Base-by-base conservation (phyloP, 2,329 filamentous ascomycete genomes). In the Rosellinia necatrix region DNA sequence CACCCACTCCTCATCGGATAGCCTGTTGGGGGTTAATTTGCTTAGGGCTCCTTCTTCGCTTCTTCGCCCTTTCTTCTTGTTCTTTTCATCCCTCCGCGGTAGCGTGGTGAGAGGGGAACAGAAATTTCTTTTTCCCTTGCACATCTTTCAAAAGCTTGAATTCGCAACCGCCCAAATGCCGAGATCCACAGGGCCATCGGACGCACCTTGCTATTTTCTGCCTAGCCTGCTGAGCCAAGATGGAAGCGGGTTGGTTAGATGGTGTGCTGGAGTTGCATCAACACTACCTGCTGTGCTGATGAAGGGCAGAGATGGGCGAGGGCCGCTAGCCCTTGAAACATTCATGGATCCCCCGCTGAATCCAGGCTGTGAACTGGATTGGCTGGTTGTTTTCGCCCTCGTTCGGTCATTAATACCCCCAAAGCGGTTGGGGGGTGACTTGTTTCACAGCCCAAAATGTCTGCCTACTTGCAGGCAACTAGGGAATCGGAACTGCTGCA, bases 161-260 rank as follows among this genome's bases (percentile, higher is more conserved):
- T 56, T 54, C 42, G 22, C 34, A 55, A 51, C 49, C 53, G 59
- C 53, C 32, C 59, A 62, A 62, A 62, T 62, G 59, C 59, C 60
- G 60, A 60, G 58, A 60, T 55, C 57, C 44, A 56, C 48, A 49
- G 38, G 49, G 51, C 47, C 42, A 24, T 50, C 27, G 13, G 21
- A 13, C 6, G 29, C 47, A 17, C 58, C 41, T 55, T 55, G 27
- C 54, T 43, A 10, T 40, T 55, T 60, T 32, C 38, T 34, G 43
- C 38, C 27, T 60, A 60, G 58, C 40, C 37, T 22, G 4, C 21
- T 32, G 27, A 52, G 22, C 49, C 48, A 34, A 53, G 35, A 60
- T 47, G 58, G 43, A 48, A 42, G n/a, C 30, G 25, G 35, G 24
- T 27, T 49, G 24, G 10, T 27, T n/a, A 41, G 35, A 30, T 60